Evolutionary conservation across 2,329 filamentous ascomycete species (phyloP).

Genomic region (Stachybotrys elegans): DNA sequence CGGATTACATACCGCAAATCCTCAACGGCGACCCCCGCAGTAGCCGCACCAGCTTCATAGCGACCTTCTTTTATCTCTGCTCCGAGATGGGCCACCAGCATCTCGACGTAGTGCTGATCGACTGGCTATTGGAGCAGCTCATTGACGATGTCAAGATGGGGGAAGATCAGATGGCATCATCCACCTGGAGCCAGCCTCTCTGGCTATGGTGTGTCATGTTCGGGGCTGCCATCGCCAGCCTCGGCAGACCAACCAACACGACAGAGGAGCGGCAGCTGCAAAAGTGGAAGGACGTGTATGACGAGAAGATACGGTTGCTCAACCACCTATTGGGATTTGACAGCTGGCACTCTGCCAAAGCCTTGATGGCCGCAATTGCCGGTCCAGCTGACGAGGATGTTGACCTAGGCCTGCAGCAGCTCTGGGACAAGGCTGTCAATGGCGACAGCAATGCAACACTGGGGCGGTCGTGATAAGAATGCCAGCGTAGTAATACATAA

Average conservation of each 20-base stretch:
- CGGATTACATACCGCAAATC: constrained; percentile 26
- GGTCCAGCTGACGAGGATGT: constrained; percentile 35
- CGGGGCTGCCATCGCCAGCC: constrained; percentile 34
- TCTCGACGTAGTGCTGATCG: constrained; percentile 37
- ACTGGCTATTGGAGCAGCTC: constrained; percentile 41
- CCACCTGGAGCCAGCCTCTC: constrained; percentile 35
- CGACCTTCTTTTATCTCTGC: constrained; percentile 42
- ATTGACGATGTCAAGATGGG: constrained; percentile 37
- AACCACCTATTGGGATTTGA: constrained; percentile 31
- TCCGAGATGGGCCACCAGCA: constrained; percentile 35
- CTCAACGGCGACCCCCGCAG: constrained; percentile 29
- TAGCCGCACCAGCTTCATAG: constrained; percentile 40
- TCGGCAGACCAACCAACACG: constrained; percentile 28
- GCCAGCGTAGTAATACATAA: no score
- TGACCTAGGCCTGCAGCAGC: constrained; percentile 31
- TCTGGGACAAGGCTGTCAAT: constrained; percentile 36
- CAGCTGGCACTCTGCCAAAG: constrained; percentile 33
- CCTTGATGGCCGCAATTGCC: constrained; percentile 30
- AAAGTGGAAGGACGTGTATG: constrained; percentile 30
- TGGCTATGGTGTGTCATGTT: constrained; percentile 44
- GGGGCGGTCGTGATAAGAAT: no score
- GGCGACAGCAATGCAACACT: no score
- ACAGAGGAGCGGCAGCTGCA: constrained; percentile 32
- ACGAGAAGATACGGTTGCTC: constrained; percentile 34
- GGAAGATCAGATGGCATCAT: constrained; percentile 32